These are phyloP conservation scores for Posidonia australis DNA, from an alignment of 106 monocot genomes.

Conservation along the genomic window DNA sequence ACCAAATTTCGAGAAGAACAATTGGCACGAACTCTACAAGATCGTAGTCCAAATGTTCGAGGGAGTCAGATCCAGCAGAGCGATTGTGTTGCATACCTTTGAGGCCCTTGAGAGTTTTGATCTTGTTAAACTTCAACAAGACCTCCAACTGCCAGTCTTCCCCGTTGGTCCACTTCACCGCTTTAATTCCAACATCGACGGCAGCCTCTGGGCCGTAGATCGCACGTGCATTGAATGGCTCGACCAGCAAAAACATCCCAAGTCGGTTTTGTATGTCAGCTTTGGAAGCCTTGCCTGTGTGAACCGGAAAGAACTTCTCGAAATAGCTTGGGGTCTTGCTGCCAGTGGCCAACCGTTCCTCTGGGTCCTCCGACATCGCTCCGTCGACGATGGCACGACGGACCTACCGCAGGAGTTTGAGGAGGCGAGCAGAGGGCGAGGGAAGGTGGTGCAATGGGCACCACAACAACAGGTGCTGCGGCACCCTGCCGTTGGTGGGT, in stretches of 20 bases:
- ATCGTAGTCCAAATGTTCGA: too few relatives aligned
- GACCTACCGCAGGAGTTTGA: background rate
- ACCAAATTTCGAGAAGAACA: too few relatives aligned
- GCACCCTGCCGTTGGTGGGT: slow-evolving; percentile 20
- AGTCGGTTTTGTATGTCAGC: background rate
- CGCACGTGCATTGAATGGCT: slow-evolving; percentile 7
- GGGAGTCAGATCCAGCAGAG: too few relatives aligned
- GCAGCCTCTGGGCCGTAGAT: slow-evolving; percentile 11
- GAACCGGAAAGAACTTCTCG: background rate
- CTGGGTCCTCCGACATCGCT: background rate
- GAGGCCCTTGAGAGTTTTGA: too few relatives aligned
- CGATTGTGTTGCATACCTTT: too few relatives aligned
- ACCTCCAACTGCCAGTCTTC: too few relatives aligned
- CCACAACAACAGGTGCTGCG: background rate
- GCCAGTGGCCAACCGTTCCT: background rate
- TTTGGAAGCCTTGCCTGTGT: slow-evolving; percentile 2
- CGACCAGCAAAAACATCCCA: background rate
- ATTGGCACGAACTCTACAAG: too few relatives aligned
- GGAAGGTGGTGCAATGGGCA: background rate
- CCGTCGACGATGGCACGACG: background rate
- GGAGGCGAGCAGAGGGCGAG: background rate
- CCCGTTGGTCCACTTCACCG: too few relatives aligned
- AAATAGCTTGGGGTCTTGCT: slow-evolving; percentile 2
- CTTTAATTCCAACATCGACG: too few relatives aligned
- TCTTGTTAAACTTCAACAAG: too few relatives aligned